Evolutionary conservation across 2,329 filamentous ascomycete genomes (phyloP), one percentile per base, ranked within the genome.

Genomic region (Colletotrichum sp.): DNA sequence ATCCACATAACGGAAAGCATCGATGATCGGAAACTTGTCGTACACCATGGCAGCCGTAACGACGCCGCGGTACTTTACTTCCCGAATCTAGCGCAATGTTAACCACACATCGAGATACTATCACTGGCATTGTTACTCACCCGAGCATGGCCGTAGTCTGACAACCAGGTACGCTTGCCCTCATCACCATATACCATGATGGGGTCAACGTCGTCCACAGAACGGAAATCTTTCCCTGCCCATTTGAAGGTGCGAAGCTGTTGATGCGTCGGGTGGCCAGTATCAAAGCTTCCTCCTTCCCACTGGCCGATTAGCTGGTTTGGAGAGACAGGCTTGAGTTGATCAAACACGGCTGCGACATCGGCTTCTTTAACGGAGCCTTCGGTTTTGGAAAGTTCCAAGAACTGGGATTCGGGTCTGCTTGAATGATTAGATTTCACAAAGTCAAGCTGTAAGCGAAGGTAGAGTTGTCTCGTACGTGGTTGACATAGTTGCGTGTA

Each of bases 221-320:
- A 78, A 5, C 79, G 75, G 57, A 83, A 84, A n/a, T 79, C 80
- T 24, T 82, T 82, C 0, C 82, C 83, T 1, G 80, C 79, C 83
- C 83, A 84, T 13, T 80, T 80, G 44, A 82, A 76, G 3, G 77
- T 69, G 7, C 73, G 75, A 28, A 83, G 75, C 24, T 77, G 71
- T 9, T 73, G 49, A 62, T 82, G 77, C 3, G 78, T 77, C 2
- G 80, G 78, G 39, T 83, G 81, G 2, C 78, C 78, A 0, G 81
- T 83, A 34, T 80, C 76, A 32, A 84, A 73, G n/a, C 77, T 78
- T 60, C 79, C 79, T 16, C 81, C 81, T 5, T 79, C 73, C 82
- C 82, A 84, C 72, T 80, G 74, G 5, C 82, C 82, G n/a, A 82
- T 76, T 3, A 83, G 63, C 5, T 77, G 62, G 7, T 80, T 77